These are phyloP conservation scores for Kwoniella newhampshirensis DNA, from an alignment of 768 basidiomycete genomes.

Conservation along the genomic window DNA sequence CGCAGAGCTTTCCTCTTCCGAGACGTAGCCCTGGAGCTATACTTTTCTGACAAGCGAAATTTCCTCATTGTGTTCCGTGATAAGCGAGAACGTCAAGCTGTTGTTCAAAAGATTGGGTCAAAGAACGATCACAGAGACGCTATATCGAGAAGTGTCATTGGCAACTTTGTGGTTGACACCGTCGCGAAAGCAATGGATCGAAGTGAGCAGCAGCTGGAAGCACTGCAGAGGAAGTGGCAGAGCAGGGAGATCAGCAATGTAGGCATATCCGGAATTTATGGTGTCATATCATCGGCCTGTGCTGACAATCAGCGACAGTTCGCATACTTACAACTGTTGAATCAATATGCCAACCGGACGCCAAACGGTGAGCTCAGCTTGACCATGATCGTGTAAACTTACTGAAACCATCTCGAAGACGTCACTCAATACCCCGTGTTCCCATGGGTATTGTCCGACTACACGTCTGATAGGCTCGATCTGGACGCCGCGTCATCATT, in stretches of 20 bases:
- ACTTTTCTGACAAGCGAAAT: slow-evolving; percentile 88
- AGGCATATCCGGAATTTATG: slow-evolving; percentile 28
- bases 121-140: slow-evolving; percentile 60
- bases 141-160: slow-evolving; percentile 57
- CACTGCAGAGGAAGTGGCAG: slow-evolving; percentile 68
- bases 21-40: slow-evolving; percentile 86
- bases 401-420: slow-evolving; percentile 52
- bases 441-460: slow-evolving; percentile 85
- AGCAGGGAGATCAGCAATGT: slow-evolving; percentile 89
- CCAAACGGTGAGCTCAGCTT: slow-evolving; percentile 63
- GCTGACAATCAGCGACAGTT: slow-evolving; percentile 59
- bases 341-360: slow-evolving; percentile 87
- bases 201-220: slow-evolving; percentile 47
- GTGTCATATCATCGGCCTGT: too few species aligned
- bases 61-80: slow-evolving; percentile 78
- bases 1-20: slow-evolving; percentile 84
- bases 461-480: slow-evolving; percentile 62
- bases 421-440: slow-evolving; percentile 90
- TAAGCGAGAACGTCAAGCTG: slow-evolving; percentile 61
- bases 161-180: slow-evolving; percentile 49
- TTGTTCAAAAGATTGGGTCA: slow-evolving; percentile 52
- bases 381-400: neutral
- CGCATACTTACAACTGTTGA: slow-evolving; percentile 81
- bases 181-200: slow-evolving; percentile 48
- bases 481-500: slow-evolving; percentile 33